phyloP scores from a whole-genome alignment of 2,329 filamentous ascomycete genomes.

The Teratosphaeria nubilosa region DNA sequence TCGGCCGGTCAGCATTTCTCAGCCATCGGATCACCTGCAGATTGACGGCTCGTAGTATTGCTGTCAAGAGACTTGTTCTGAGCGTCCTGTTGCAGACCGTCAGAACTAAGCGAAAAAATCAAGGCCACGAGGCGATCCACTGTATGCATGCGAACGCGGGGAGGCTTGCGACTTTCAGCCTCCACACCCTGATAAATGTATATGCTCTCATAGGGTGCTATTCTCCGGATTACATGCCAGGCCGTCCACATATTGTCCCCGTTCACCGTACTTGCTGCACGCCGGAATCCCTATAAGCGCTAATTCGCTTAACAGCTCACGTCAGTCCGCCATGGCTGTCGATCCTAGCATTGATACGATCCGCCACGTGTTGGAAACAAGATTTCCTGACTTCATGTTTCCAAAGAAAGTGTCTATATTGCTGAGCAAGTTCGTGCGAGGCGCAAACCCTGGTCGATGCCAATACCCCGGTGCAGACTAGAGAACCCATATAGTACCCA shows the following conservation, averaged over 20 bases:
- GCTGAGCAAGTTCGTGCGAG: background rate
- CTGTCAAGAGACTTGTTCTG: no score
- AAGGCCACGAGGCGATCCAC: background rate
- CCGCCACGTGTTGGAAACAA: background rate
- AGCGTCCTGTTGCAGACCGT: background rate
- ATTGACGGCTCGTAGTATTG: background rate
- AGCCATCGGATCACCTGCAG: background rate
- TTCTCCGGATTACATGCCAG: background rate
- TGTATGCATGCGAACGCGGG: background rate
- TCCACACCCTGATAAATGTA: background rate
- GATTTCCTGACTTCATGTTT: background rate
- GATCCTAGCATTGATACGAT: background rate
- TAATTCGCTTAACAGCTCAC: background rate
- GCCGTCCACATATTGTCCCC: background rate
- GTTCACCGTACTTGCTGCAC: background rate
- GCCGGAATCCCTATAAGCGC: background rate
- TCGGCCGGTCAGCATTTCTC: no score
- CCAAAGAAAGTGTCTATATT: background rate
- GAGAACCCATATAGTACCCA: background rate
- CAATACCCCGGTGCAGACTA: background rate
- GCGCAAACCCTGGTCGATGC: background rate
- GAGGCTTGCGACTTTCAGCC: background rate
- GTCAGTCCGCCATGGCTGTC: background rate
- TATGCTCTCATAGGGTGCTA: background rate
- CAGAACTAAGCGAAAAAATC: background rate